These are phyloP conservation scores for Emergomyces orientalis DNA, from an alignment of 2,329 filamentous ascomycete species.

Conservation along the genomic window DNA sequence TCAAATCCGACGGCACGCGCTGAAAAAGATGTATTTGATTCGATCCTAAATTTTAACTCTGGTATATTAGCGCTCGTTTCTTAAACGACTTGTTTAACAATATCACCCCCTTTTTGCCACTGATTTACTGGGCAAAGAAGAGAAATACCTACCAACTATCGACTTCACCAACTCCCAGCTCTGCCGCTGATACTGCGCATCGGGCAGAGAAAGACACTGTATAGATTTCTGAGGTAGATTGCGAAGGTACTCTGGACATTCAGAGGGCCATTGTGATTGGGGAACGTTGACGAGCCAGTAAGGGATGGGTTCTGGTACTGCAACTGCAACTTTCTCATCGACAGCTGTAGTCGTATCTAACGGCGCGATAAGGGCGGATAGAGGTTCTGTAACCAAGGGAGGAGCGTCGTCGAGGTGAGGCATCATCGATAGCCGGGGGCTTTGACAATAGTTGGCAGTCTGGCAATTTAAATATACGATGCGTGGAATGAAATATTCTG, in stretches of 20 bases:
- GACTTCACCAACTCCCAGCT: constrained; percentile 61
- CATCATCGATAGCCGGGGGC: background rate
- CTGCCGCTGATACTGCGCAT: constrained; percentile 53
- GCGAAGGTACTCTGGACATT: constrained; percentile 64
- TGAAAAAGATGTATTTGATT: constrained; percentile 71
- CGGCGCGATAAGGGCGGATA: background rate
- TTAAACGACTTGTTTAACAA: background rate
- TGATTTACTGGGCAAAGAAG: background rate
- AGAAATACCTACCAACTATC: constrained; percentile 39
- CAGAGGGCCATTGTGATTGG: constrained; percentile 47
- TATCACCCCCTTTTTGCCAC: background rate
- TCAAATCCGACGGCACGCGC: constrained; percentile 51
- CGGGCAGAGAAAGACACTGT: constrained; percentile 59
- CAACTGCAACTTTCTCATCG: background rate
- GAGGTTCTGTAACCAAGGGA: background rate
- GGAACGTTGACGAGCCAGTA: constrained; percentile 83
- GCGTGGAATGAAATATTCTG: no score
- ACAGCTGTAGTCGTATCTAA: background rate
- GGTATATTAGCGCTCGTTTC: background rate
- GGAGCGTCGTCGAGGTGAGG: background rate
- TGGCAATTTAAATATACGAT: no score
- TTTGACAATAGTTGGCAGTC: background rate
- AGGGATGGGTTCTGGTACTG: constrained; percentile 33
- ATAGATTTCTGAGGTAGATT: constrained; percentile 59
- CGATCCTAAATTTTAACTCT: constrained; percentile 28